Conservation (phyloP, 2,329 filamentous ascomycete genomes). For the Chrysosphaeria jannelii region DNA sequence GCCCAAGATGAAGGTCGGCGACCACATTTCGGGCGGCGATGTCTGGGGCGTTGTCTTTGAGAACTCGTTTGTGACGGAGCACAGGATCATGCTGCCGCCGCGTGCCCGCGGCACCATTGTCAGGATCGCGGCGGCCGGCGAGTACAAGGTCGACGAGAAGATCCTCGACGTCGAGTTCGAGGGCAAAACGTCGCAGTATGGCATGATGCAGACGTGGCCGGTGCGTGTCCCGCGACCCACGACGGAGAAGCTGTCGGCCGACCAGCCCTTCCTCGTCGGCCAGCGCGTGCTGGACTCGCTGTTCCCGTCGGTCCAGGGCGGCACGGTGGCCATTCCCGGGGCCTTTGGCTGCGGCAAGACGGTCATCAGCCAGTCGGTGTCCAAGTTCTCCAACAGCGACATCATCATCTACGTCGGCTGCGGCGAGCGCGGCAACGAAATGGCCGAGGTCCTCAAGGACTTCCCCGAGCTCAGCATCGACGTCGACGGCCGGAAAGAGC, state of each 20-base stretch:
- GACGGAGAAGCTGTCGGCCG: slow-evolving; percentile 70
- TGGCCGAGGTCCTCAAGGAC: slow-evolving; percentile 99
- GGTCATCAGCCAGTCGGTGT: slow-evolving; percentile 92
- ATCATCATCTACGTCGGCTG: slow-evolving; percentile 86
- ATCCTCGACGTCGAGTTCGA: slow-evolving; percentile 92
- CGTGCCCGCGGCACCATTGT: slow-evolving; percentile 79
- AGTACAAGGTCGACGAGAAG: slow-evolving; percentile 82
- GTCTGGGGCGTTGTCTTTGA: slow-evolving; percentile 87
- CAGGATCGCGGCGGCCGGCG: slow-evolving; percentile 62
- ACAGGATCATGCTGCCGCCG: slow-evolving; percentile 79
- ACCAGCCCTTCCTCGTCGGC: slow-evolving; percentile 80
- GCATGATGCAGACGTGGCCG: slow-evolving; percentile 98
- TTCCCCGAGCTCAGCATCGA: slow-evolving; percentile 95
- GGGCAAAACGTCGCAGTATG: slow-evolving; percentile 74
- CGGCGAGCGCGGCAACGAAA: slow-evolving; percentile 83
- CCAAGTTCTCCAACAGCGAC: slow-evolving; percentile 98
- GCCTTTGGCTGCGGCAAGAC: slow-evolving; percentile 98
- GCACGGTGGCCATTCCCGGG: slow-evolving; percentile 90
- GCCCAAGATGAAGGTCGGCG: slow-evolving; percentile 71
- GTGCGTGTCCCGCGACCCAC: slow-evolving; percentile 84
- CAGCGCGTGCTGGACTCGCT: slow-evolving; percentile 89
- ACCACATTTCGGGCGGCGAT: slow-evolving; percentile 89
- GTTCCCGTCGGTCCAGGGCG: slow-evolving; percentile 88
- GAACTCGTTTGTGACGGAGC: slow-evolving; percentile 79
- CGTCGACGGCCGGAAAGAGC: slow-evolving; percentile 77